phyloP scores from a whole-genome alignment of 345 rosid genomes.

The Rhodamnia argentea region DNA sequence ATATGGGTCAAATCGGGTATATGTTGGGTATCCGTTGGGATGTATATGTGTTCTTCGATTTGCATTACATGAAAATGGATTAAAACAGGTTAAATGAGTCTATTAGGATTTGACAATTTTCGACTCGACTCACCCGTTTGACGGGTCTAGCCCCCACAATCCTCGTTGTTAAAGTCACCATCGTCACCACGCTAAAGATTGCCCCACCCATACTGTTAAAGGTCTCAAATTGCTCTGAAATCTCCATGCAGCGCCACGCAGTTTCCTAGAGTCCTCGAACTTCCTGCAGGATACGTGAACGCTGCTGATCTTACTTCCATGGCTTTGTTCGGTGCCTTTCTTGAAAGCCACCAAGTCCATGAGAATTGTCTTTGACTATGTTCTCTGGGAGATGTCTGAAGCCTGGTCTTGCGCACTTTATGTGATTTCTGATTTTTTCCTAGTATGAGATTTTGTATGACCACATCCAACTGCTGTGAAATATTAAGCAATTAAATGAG shows the following conservation, averaged over 20 bases:
- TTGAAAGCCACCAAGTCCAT: conserved; percentile 4
- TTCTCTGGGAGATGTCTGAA: background rate
- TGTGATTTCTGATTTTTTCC: too few relatives aligned
- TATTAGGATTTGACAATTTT: too few relatives aligned
- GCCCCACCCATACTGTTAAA: conserved; percentile 1
- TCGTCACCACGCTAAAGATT: conserved; percentile 16
- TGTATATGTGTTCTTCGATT: too few relatives aligned
- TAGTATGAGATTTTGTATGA: too few relatives aligned
- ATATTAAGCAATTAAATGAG: too few relatives aligned
- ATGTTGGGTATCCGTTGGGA: too few relatives aligned
- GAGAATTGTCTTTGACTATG: background rate
- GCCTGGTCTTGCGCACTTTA: background rate
- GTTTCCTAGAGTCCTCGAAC: background rate
- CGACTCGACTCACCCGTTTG: too few relatives aligned
- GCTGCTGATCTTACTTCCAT: conserved; percentile 6
- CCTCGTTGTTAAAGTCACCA: conserved; percentile 6
- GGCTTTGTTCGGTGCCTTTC: conserved; percentile 2
- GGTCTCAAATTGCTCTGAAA: background rate
- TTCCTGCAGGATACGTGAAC: conserved; percentile 8
- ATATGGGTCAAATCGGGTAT: too few relatives aligned
- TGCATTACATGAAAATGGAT: too few relatives aligned
- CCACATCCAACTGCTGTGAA: too few relatives aligned
- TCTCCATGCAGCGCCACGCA: background rate
- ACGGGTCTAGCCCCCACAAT: too few relatives aligned
- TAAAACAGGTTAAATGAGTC: too few relatives aligned